A percentile compares a stretch with the other conserved stretches of the same genome.
These are phyloP conservation scores for Cairneyella variabilis DNA, from an alignment of 495 filamentous ascomycete genomes.

Conservation along the genomic window DNA sequence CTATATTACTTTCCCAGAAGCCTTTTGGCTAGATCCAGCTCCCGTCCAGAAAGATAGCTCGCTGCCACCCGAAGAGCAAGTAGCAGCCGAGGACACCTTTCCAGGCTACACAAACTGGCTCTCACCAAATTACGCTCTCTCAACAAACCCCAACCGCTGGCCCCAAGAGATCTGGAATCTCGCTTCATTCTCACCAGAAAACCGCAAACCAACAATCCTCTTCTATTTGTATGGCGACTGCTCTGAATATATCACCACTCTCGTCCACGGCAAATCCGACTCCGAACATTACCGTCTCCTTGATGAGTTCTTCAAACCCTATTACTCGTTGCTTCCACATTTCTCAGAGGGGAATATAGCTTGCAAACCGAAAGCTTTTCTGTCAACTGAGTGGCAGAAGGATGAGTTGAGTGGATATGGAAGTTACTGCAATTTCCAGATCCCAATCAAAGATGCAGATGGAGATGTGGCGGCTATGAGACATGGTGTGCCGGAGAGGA, in stretches of 20 bases:
- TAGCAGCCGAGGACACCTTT: constrained; percentile 14
- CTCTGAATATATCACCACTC: constrained; percentile 43
- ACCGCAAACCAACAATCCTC: constrained; percentile 75
- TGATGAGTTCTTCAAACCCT: constrained; percentile 63
- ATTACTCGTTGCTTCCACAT: constrained; percentile 69
- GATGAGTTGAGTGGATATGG: constrained; percentile 84
- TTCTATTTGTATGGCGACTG: constrained; percentile 81
- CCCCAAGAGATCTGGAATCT: constrained; percentile 76
- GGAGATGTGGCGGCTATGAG: constrained; percentile 70
- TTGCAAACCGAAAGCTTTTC: constrained; percentile 58
- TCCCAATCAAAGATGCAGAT: constrained; percentile 65
- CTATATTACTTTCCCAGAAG: constrained; percentile 75
- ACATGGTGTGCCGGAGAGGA: constrained; percentile 61
- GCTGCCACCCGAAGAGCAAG: not conserved
- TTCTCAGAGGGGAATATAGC: constrained; percentile 47
- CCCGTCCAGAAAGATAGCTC: constrained; percentile 16
- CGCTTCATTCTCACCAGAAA: constrained; percentile 52
- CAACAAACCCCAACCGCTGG: constrained; percentile 62
- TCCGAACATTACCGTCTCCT: constrained; percentile 32
- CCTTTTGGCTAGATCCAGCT: constrained; percentile 44
- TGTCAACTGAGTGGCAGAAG: constrained; percentile 74
- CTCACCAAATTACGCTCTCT: constrained; percentile 53
- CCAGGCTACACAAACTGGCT: constrained; percentile 64
- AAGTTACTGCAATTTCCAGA: constrained; percentile 84
- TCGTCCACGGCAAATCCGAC: constrained; percentile 33